Base-by-base conservation (phyloP, 2,329 filamentous ascomycete species). In the Falciphora oryzae region DNA sequence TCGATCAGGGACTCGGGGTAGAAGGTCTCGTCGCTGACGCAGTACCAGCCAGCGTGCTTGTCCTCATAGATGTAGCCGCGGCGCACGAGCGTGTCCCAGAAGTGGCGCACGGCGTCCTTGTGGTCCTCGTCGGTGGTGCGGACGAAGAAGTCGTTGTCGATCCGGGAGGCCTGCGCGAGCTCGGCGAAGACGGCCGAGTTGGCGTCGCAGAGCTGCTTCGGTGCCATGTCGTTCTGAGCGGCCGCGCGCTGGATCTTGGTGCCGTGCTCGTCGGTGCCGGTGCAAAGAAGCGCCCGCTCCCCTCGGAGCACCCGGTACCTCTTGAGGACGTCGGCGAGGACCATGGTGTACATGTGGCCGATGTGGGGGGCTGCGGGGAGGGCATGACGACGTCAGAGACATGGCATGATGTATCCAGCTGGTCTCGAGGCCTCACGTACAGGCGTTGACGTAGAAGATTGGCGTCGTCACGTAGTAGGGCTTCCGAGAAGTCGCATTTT, bases 391-490 rank as follows among this genome's bases (percentile, higher is more conserved):
- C 6, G 25, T 58, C 57, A 58, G 28, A 58, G 57, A 27, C 28
- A 58, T 31, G 57, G 57, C 57, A 29, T 29, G 27, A 13, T 58
- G 28, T 10, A 22, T 62, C 29, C 38, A 22, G 44, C 22, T 13
- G 44, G 8, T 53, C 22, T 11, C 44, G 44, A 53, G 44, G 44
- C 44, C 14, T 64, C 63, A 69, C 80, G 70, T 79, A 93, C 92
- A 88, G 64, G 93, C 92, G 84, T 99, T 99, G 79, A 99, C 95
- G 77, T 99, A 99, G 81, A 98, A 99, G 65, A 99, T 99, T 2
- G 95, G 95, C 11, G 93, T 96, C 6, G 95, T 98, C 72, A 97
- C 83, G 81, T 98, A 99, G 80, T 89, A 97, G 11, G 94, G 93
- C 79, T 98, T 98, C 66, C 53, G 44, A 6, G 25, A 4, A 18